These are phyloP conservation scores for Thelephora ganbajun DNA, from an alignment of 768 basidiomycete genomes.

Conservation along the genomic window DNA sequence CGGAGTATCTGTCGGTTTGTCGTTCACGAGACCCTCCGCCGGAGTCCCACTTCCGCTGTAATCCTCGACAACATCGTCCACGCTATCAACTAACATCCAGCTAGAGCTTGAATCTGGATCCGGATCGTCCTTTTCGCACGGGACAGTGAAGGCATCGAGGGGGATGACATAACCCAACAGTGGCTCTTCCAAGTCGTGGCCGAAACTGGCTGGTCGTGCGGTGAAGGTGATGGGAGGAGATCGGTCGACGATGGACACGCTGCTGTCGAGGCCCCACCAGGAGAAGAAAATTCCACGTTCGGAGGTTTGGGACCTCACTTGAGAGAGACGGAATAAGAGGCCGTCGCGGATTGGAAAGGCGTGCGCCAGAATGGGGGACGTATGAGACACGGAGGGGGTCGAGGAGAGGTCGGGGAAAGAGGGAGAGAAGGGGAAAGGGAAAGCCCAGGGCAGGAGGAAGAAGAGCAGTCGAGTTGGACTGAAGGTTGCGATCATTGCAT, in stretches of 20 bases:
- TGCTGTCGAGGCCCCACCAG: slow-evolving; percentile 27
- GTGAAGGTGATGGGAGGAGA: slow-evolving; percentile 55
- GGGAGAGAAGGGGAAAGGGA: too few species aligned
- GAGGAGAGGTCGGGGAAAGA: too few species aligned
- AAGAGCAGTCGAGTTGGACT: too few species aligned
- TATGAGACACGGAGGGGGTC: too few species aligned
- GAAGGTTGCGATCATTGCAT: too few species aligned
- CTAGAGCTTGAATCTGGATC: slow-evolving; percentile 13
- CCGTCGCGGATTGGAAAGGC: too few species aligned
- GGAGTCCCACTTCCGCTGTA: slow-evolving; percentile 1
- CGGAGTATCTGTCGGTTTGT: background rate
- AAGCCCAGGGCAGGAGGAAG: too few species aligned
- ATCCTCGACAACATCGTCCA: too few species aligned
- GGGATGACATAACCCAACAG: slow-evolving; percentile 24
- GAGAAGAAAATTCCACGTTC: slow-evolving; percentile 23
- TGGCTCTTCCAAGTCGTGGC: slow-evolving; percentile 48
- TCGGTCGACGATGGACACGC: slow-evolving; percentile 64
- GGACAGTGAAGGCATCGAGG: slow-evolving; percentile 20
- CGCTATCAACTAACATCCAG: slow-evolving; percentile 1
- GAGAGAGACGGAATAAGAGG: too few species aligned
- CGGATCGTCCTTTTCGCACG: slow-evolving; percentile 23
- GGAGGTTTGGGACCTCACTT: background rate
- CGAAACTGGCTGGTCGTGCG: slow-evolving; percentile 66
- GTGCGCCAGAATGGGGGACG: too few species aligned
- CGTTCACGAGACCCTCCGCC: background rate